Base-by-base conservation (phyloP, 805 yeast genomes). In the Nakazawaea siamensis region DNA sequence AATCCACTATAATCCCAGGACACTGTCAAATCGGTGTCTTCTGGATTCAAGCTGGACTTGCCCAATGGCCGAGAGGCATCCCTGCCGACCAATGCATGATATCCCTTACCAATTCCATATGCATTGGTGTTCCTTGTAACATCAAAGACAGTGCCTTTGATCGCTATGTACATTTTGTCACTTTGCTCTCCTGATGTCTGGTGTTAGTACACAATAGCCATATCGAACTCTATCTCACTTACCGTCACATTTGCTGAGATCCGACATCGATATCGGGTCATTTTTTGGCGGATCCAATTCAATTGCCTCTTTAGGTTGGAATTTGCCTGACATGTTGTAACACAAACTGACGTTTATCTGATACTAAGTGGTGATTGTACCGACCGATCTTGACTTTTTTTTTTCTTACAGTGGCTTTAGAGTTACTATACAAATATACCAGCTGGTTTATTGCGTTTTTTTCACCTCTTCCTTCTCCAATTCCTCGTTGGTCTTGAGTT, bases 21-120 rank as follows among this genome's bases (percentile, higher is more conserved):
- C 4, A 57, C 53, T 0, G 36, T 38, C 1, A 43, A 45, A 27
- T 57, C 61, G 1, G 71, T 69, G 42, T 77, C 81, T 37, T 63
- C 73, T 0, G 63, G 60, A n/a, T 68, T 64, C 38, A 78, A 52
- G 14, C 78, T 69, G 35, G 84, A 76, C 47, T 77, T 71, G 2
- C 83, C 95, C 35, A 85, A 60, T 2, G 90, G 80, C 39, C 92
- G 60, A 23, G 84, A 73, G 16, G 84, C 83, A 45, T 85, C 95
- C 43, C 70, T 73, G 4, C 90, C 95, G 8, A 76, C 83, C 27
- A 85, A 65, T 5, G 66, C 73, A 47, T 75, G 76, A 55, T 85
- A 86, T 16, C 79, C 76, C 40, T 74, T 71, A 0, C 87, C 88
- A 3, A 80, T 79, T 0, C 94, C 95, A 51, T 85, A 85, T 26